Evolutionary conservation across 495 filamentous ascomycete genomes (phyloP), one percentile per base, ranked within the genome.

Genomic region (Antarctomyces pellizariae): DNA sequence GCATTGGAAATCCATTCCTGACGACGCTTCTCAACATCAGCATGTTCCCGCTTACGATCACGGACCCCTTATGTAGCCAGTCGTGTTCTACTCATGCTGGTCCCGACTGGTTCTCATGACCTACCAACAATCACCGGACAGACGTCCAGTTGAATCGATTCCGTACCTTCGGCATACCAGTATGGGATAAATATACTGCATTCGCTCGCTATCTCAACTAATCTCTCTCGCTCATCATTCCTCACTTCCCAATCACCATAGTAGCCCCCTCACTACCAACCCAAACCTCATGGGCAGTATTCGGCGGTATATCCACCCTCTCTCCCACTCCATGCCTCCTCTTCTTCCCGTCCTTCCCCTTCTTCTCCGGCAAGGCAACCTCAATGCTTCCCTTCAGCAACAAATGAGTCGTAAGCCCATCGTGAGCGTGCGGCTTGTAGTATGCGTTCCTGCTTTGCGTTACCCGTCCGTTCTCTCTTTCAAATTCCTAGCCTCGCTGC

Each of bases 201-300:
- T n/a, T n/a, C n/a, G n/a, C n/a, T n/a, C n/a, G n/a, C n/a, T n/a
- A n/a, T n/a, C n/a, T n/a, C n/a, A n/a, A n/a, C n/a, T n/a, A n/a
- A n/a, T n/a, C n/a, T n/a, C n/a, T n/a, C n/a, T n/a, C n/a, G n/a
- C n/a, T n/a, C n/a, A n/a, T n/a, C n/a, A n/a, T 30, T 16, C 19
- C 19, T 52, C 44, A 79, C 44, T 80, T 76, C 11, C 79, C 79
- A 47, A 86, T 79, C 12, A 84, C 73, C 54, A 78, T 80, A 20
- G 75, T 79, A 49, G 79, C 89, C 0, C 79, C 79, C 29, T 69
- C 55, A 1, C 43, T 20, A 0, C 79, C 77, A 36, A 83, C 67
- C 79, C 77, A 86, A 11, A 86, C 76, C 54, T 86, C 78, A 49
- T 86, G 79, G 6, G 64, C 30, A 22, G 65, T 61, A 0, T 58